Conservation (phyloP, 352 stramenopile genomes). For the Globisporangium viniferum region DNA sequence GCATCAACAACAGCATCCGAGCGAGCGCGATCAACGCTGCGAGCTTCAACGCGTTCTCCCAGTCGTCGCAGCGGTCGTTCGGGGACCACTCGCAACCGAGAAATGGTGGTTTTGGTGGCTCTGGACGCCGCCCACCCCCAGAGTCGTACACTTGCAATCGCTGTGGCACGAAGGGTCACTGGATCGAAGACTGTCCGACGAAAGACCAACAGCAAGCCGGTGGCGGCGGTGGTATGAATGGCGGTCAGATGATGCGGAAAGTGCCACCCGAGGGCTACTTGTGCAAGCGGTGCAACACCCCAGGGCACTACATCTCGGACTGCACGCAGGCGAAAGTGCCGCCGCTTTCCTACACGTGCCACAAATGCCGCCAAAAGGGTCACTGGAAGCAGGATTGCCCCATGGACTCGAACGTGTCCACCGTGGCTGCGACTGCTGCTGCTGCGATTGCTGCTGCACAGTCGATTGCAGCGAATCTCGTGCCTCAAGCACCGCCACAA, state of each 20-base stretch:
- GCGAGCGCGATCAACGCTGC: conserved; percentile 67
- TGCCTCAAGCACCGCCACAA: conserved; percentile 4
- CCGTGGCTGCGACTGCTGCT: conserved; percentile 41
- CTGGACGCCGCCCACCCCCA: conserved; percentile 50
- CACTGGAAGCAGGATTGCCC: conserved; percentile 89
- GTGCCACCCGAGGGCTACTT: conserved; percentile 75
- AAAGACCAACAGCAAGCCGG: conserved; percentile 59
- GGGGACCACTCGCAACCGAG: not conserved
- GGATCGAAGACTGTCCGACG: conserved; percentile 86
- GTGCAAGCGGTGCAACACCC: conserved; percentile 84
- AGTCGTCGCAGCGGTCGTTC: conserved; percentile 26
- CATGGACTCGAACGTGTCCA: conserved; percentile 59
- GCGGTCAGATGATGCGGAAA: conserved; percentile 27
- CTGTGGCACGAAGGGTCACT: conserved; percentile 81
- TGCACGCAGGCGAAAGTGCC: conserved; percentile 83
- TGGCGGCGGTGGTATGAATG: conserved; percentile 4
- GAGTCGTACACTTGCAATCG: conserved; percentile 89
- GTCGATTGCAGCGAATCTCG: conserved; percentile 11
- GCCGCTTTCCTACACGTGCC: conserved; percentile 76
- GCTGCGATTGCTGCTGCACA: conserved; percentile 31
- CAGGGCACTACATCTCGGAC: conserved; percentile 85
- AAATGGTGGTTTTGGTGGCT: conserved; percentile 21
- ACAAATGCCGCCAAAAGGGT: conserved; percentile 86
- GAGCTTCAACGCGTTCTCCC: conserved; percentile 69
- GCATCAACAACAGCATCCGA: conserved; percentile 41